phyloP scores from a whole-genome alignment of 78 protist species.

The Fonticula alba region DNA sequence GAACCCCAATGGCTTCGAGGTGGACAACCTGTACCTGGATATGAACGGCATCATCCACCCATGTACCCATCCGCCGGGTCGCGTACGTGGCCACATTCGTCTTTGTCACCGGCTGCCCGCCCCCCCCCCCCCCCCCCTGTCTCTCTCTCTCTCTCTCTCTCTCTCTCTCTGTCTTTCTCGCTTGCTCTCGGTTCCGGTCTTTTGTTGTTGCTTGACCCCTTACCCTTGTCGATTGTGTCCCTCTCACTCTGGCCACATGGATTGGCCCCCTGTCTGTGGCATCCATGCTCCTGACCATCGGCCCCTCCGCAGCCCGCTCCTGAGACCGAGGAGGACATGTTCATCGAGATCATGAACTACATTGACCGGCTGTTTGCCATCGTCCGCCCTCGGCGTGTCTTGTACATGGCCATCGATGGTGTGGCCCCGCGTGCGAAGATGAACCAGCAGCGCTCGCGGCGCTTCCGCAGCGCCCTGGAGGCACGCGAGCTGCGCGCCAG shows the following conservation, averaged over 20 bases:
- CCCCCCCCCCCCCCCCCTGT: too few species aligned
- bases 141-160: not conserved
- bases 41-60: constrained; percentile 98
- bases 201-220: not conserved
- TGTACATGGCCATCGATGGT: constrained; percentile 91
- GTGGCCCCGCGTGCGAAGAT: constrained; percentile 97
- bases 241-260: too few species aligned
- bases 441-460: constrained; percentile 77
- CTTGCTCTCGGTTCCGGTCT: too few species aligned
- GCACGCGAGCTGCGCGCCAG: constrained; percentile 11
- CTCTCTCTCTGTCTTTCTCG: not conserved
- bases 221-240: not conserved
- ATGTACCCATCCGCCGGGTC: constrained; percentile 75
- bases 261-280: too few species aligned
- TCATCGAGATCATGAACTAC: constrained; percentile 56
- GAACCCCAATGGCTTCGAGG: constrained; percentile 63
- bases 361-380: constrained; percentile 78
- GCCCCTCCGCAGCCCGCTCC: constrained; percentile 12
- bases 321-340: constrained; percentile 57
- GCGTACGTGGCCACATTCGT: not conserved
- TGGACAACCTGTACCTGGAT: constrained; percentile 95
- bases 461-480: constrained; percentile 72
- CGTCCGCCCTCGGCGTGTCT: constrained; percentile 83
- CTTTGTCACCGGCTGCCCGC: too few species aligned
- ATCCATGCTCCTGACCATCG: not conserved